Percentiles rank a stretch among this genome's conserved stretches.
Evolutionary conservation across 2,329 filamentous ascomycete species (phyloP).

Genomic region (Dothistroma pini): DNA sequence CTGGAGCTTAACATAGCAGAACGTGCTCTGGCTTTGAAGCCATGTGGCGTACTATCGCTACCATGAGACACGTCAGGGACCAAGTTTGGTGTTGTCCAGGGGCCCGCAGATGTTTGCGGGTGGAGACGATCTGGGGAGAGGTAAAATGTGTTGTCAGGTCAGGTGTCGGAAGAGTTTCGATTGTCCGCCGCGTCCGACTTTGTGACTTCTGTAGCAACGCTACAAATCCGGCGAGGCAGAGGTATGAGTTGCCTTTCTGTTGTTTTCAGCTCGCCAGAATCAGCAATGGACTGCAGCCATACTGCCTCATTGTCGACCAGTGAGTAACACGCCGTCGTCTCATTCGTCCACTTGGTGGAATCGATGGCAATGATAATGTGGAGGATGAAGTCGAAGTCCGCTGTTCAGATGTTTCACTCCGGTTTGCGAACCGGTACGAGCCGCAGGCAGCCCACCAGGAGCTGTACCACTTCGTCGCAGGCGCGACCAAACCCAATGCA

Average conservation of each 20-base stretch:
- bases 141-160: neutral
- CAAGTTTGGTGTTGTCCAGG: neutral
- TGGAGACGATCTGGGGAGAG: no score
- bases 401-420: neutral
- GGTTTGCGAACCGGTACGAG: neutral
- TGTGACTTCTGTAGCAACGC: neutral
- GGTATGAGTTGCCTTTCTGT: neutral
- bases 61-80: neutral
- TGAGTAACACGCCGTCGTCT: neutral
- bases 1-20: no score
- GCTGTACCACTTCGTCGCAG: neutral
- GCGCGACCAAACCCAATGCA: neutral
- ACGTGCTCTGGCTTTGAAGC: no score
- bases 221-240: neutral
- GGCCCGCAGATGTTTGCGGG: neutral
- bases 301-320: neutral
- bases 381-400: neutral
- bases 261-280: neutral
- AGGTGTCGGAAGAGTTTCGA: neutral
- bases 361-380: no score
- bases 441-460: neutral
- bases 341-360: no score
- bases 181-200: neutral
- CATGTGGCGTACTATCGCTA: neutral
- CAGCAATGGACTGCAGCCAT: neutral